A percentile compares a stretch with the other conserved stretches of the same genome.
phyloP scores from a whole-genome alignment of 2,329 filamentous ascomycete species.

The Verticillium albo-atrum region DNA sequence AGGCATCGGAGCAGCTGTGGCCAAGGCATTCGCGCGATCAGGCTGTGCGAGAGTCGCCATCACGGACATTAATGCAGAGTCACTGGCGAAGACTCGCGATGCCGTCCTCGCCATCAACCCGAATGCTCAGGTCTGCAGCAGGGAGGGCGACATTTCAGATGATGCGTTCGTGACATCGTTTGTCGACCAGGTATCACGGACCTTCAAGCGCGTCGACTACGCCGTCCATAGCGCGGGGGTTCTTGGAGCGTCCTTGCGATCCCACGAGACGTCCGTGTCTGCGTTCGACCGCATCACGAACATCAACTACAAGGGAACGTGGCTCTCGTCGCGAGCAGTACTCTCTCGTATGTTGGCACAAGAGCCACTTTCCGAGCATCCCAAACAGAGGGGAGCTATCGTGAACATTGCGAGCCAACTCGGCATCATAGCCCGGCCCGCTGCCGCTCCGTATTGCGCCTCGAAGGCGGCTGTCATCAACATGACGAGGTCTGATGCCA shows the following conservation, averaged over 20 bases:
- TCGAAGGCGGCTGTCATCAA: slow-evolving; percentile 56
- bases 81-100: slow-evolving; percentile 30
- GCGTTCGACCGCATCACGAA: slow-evolving; percentile 49
- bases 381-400: slow-evolving; percentile 38
- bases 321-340: slow-evolving; percentile 39
- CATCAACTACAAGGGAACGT: slow-evolving; percentile 50
- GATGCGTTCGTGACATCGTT: slow-evolving; percentile 37
- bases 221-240: slow-evolving; percentile 53
- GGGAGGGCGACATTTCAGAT: slow-evolving; percentile 42
- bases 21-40: slow-evolving; percentile 41
- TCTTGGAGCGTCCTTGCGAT: slow-evolving; percentile 33
- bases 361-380: slow-evolving; percentile 33
- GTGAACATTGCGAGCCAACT: slow-evolving; percentile 51
- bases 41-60: slow-evolving; percentile 49
- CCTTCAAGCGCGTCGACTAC: slow-evolving; percentile 48
- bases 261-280: slow-evolving; percentile 38
- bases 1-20: slow-evolving; percentile 52
- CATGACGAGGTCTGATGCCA: slow-evolving; percentile 52
- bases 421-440: slow-evolving; percentile 41
- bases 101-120: slow-evolving; percentile 28
- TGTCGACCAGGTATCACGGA: slow-evolving; percentile 20
- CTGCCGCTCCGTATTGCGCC: slow-evolving; percentile 51
- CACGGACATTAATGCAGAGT: slow-evolving; percentile 42
- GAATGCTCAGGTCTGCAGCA: slow-evolving; percentile 22
- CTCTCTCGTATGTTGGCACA: slow-evolving; percentile 41